These are phyloP conservation scores for Boletus rubroflammeus DNA, from an alignment of 768 basidiomycete species.

Conservation along the genomic window DNA sequence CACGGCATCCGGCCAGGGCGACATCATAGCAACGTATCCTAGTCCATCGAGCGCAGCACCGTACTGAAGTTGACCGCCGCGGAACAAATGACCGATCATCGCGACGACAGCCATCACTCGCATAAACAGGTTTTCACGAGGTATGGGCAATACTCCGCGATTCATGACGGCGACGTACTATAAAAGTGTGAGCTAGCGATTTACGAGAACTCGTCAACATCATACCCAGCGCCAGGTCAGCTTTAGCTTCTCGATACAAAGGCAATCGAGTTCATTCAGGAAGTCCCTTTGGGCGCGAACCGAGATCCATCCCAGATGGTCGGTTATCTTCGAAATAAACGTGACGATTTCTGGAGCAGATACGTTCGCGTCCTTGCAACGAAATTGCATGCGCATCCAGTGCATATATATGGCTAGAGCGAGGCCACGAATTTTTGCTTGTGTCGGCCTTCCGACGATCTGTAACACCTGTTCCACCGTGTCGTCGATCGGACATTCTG, in stretches of 20 bases:
- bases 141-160: neutral
- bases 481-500: constrained; percentile 4
- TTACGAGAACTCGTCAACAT: neutral
- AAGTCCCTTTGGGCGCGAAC: constrained; percentile 6
- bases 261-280: constrained; percentile 3
- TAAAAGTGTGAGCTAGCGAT: constrained; percentile 1
- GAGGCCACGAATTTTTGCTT: constrained; percentile 9
- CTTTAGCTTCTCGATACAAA: constrained; percentile 15
- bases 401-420: constrained; percentile 7
- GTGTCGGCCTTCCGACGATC: constrained; percentile 12
- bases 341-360: constrained; percentile 2
- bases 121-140: constrained; percentile 10
- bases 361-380: constrained; percentile 4
- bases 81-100: constrained; percentile 17
- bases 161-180: constrained; percentile 8
- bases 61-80: constrained; percentile 7
- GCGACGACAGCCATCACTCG: constrained; percentile 14
- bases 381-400: constrained; percentile 17
- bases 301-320: constrained; percentile 6
- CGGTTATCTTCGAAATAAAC: constrained; percentile 7
- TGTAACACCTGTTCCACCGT: constrained; percentile 7
- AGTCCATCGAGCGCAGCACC: constrained; percentile 3
- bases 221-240: constrained; percentile 18
- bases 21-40: constrained; percentile 12
- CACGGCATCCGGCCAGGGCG: constrained; percentile 18